phyloP scores from a whole-genome alignment of 2,329 filamentous ascomycete genomes.

The Penicillium psychrosexuale region DNA sequence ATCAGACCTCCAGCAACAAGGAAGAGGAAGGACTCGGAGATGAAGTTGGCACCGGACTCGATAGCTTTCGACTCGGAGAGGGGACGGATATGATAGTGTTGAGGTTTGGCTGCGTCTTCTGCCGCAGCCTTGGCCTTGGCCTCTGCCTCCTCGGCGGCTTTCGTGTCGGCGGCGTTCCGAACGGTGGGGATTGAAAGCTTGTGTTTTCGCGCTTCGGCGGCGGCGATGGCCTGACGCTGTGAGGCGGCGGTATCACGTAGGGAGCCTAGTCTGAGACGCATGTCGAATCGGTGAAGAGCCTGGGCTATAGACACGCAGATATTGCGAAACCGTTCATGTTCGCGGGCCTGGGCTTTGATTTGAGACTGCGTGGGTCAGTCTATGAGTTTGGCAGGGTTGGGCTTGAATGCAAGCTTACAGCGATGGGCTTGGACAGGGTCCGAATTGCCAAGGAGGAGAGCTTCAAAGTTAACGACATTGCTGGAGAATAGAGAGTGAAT shows the following conservation, averaged over 20 bases:
- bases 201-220: conserved; percentile 55
- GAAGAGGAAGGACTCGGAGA: conserved; percentile 65
- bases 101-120: conserved; percentile 48
- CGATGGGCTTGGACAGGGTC: conserved; percentile 66
- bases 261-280: conserved; percentile 64
- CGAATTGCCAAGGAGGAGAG: conserved; percentile 63
- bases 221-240: conserved; percentile 48
- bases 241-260: conserved; percentile 59
- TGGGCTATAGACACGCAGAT: conserved; percentile 63
- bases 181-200: conserved; percentile 55
- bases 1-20: conserved; percentile 61
- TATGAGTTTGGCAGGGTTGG: not conserved
- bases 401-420: conserved; percentile 45
- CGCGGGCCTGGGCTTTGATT: conserved; percentile 65
- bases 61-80: conserved; percentile 66
- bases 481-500: not conserved
- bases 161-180: conserved; percentile 60
- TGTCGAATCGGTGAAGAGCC: conserved; percentile 62
- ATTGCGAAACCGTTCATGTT: conserved; percentile 64
- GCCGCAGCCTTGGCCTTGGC: conserved; percentile 43
- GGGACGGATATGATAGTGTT: conserved; percentile 58
- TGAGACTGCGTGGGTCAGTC: conserved; percentile 53
- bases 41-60: conserved; percentile 66
- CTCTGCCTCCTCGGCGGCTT: conserved; percentile 53
- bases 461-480: conserved; percentile 64